These are phyloP conservation scores for Calycina herbarum DNA, from an alignment of 2,329 filamentous ascomycete genomes.

Conservation along the genomic window DNA sequence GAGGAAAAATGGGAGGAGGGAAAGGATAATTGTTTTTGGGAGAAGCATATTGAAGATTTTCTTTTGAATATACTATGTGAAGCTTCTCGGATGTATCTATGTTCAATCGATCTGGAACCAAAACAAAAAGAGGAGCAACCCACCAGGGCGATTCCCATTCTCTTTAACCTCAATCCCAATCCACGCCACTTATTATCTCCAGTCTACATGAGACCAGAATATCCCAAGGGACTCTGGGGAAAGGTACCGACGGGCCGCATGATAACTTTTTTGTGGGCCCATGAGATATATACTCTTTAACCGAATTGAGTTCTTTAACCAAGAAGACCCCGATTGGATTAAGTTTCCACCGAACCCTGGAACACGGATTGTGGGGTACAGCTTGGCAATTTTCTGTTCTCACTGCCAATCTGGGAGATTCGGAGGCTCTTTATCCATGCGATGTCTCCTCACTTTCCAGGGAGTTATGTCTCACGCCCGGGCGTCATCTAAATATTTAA, in stretches of 20 bases:
- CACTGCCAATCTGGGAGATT: background rate
- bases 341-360: background rate
- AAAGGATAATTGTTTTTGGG: constrained; percentile 26
- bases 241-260: constrained; percentile 7
- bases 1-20: constrained; percentile 31
- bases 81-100: background rate
- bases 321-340: background rate
- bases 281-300: background rate
- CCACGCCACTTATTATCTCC: background rate
- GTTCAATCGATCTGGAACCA: background rate
- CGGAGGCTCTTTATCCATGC: constrained; percentile 5
- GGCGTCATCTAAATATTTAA: background rate
- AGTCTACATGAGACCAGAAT: background rate
- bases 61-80: background rate
- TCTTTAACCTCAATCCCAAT: background rate
- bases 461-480: background rate
- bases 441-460: background rate
- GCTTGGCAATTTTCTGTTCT: background rate
- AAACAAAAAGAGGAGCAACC: background rate
- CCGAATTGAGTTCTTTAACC: background rate
- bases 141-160: background rate
- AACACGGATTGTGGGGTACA: background rate
- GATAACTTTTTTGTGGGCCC: background rate
- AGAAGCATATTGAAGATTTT: constrained; percentile 25
- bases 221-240: background rate